Conservation (phyloP, 2,329 filamentous ascomycete genomes). For the Ophiostoma ips region DNA sequence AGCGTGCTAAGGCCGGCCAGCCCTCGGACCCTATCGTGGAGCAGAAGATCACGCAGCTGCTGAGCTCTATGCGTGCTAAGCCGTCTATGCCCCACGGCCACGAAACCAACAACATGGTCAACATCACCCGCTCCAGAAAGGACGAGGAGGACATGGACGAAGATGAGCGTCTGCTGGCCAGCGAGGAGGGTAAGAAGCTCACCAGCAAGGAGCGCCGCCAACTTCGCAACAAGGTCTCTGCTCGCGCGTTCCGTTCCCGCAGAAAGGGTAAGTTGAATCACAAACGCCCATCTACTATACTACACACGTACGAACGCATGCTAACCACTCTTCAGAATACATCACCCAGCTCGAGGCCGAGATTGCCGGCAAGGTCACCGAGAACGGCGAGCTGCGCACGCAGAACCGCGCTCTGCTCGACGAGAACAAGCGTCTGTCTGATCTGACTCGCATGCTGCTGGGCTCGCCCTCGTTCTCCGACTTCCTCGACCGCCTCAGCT, state of each 20-base stretch:
- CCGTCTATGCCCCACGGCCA: slow-evolving; percentile 39
- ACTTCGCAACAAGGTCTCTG: slow-evolving; percentile 97
- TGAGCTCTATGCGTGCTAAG: slow-evolving; percentile 83
- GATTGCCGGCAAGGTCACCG: slow-evolving; percentile 68
- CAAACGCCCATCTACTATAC: no score
- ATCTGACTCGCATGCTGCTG: slow-evolving; percentile 69
- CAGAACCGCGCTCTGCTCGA: slow-evolving; percentile 73
- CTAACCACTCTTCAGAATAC: no score
- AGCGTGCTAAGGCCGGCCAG: slow-evolving; percentile 36
- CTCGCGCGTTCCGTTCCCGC: slow-evolving; percentile 90
- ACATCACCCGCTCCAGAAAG: slow-evolving; percentile 62
- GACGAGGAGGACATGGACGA: slow-evolving; percentile 99
- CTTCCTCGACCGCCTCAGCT: slow-evolving; percentile 59
- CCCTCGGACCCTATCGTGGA: slow-evolving; percentile 61
- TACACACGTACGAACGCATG: no score
- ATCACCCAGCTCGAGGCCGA: slow-evolving; percentile 88
- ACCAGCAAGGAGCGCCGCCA: slow-evolving; percentile 94
- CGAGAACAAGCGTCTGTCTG: slow-evolving; percentile 69
- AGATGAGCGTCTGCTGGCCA: slow-evolving; percentile 84
- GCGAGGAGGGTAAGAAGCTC: slow-evolving; percentile 98
- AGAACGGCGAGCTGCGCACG: slow-evolving; percentile 64
- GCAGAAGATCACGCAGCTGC: slow-evolving; percentile 83
- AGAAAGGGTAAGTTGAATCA: no score
- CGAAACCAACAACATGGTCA: slow-evolving; percentile 39
- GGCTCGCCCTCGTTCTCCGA: slow-evolving; percentile 70